phyloP scores from a whole-genome alignment of 768 basidiomycete genomes.

The Podaxis sp. region DNA sequence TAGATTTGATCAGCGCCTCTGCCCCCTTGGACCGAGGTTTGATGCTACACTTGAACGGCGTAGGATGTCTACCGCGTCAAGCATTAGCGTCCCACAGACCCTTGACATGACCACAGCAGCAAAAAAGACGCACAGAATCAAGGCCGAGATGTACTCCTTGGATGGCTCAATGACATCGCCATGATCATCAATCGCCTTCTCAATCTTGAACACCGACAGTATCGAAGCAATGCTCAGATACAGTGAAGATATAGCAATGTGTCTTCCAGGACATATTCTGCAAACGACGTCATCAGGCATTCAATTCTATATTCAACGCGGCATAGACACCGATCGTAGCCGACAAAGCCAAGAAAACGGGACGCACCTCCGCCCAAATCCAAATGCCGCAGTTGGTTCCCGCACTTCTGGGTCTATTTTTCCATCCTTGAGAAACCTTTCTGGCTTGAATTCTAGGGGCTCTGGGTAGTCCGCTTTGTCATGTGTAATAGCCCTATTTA shows the following conservation, averaged over 20 bases:
- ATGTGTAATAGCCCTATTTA: slow-evolving; percentile 21
- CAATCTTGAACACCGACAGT: slow-evolving; percentile 19
- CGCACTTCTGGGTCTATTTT: slow-evolving; percentile 18
- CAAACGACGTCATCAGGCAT: not conserved
- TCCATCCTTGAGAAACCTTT: slow-evolving; percentile 22
- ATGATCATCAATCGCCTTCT: slow-evolving; percentile 25
- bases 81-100: not conserved
- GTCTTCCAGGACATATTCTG: slow-evolving; percentile 22
- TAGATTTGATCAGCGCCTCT: slow-evolving; percentile 11
- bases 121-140: slow-evolving; percentile 23
- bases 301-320: not conserved
- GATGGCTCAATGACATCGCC: slow-evolving; percentile 24
- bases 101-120: not conserved
- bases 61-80: slow-evolving; percentile 20
- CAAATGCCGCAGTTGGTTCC: slow-evolving; percentile 22
- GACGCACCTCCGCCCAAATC: slow-evolving; percentile 21
- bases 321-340: not conserved
- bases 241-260: slow-evolving; percentile 20
- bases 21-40: slow-evolving; percentile 26
- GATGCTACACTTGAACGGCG: slow-evolving; percentile 24
- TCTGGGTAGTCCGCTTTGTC: slow-evolving; percentile 22
- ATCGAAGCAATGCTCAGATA: slow-evolving; percentile 20
- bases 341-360: not conserved
- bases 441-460: slow-evolving; percentile 20
- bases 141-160: slow-evolving; percentile 24